These are phyloP conservation scores for Cyanidiococcus yangmingshanensis DNA, from an alignment of 23 red algal species.

Conservation along the genomic window DNA sequence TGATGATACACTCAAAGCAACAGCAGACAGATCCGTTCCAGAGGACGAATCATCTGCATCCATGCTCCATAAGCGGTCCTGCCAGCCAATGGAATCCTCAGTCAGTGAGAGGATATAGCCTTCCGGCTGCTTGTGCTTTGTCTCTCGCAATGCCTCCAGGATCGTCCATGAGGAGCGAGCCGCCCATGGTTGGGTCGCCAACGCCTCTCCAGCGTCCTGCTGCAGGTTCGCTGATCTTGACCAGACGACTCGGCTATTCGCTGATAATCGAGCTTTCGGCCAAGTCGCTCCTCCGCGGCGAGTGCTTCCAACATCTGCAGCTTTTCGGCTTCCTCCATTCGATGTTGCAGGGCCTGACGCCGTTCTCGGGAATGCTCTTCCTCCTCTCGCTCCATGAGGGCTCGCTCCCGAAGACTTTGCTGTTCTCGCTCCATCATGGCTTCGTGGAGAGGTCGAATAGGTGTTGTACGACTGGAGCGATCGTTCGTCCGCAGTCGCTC, in stretches of 20 bases:
- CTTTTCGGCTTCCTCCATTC: neutral
- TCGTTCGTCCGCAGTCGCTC: neutral
- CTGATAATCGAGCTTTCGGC: neutral
- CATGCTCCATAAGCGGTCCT: too few relatives aligned
- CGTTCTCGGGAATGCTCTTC: neutral
- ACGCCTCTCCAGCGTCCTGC: neutral
- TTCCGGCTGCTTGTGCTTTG: neutral
- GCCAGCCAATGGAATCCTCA: too few relatives aligned
- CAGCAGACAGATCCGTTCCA: too few relatives aligned
- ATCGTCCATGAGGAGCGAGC: neutral
- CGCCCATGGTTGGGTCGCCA: neutral
- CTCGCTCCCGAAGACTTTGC: neutral
- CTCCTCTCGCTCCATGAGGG: neutral
- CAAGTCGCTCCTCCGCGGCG: conserved; percentile 5
- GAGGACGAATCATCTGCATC: too few relatives aligned
- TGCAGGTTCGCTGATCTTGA: neutral
- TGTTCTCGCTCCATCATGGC: conserved; percentile 10
- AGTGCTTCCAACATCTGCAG: neutral
- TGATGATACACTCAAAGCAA: too few relatives aligned
- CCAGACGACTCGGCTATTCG: neutral
- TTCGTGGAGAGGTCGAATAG: neutral
- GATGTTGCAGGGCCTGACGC: neutral
- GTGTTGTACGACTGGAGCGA: neutral
- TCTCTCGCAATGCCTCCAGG: neutral
- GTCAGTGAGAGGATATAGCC: too few relatives aligned